phyloP scores from a whole-genome alignment of 345 rosid species.

The Abelmoschus esculentus region DNA sequence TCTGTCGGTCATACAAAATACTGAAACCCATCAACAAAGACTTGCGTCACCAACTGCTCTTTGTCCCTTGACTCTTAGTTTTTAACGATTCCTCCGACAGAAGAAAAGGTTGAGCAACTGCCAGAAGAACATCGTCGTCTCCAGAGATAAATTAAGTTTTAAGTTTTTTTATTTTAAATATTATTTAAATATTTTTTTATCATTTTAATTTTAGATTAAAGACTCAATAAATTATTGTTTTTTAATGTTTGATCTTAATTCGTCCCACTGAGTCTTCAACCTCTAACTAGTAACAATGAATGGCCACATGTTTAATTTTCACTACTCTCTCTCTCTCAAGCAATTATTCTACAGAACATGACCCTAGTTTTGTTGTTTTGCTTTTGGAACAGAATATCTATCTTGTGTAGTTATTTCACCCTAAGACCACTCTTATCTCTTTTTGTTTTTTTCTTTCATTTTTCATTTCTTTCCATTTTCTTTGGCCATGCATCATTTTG shows the following conservation, averaged over 20 bases:
- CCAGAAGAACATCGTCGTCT: conserved; percentile 52
- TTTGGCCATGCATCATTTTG: background rate
- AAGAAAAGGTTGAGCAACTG: conserved; percentile 47
- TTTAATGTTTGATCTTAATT: too few relatives aligned
- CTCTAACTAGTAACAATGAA: conserved; percentile 35
- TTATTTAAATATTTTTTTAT: too few relatives aligned
- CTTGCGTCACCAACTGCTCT: conserved; percentile 58
- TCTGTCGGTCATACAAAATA: background rate
- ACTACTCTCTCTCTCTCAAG: conserved; percentile 26
- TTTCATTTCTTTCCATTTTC: background rate
- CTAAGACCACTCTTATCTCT: conserved; percentile 20
- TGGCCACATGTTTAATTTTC: conserved; percentile 51
- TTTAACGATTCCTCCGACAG: conserved; percentile 40
- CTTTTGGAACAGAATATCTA: conserved; percentile 37
- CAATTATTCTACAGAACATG: conserved; percentile 27
- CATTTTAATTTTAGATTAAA: too few relatives aligned
- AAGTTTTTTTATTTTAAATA: too few relatives aligned
- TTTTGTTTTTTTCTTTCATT: conserved; percentile 11
- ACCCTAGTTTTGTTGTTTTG: conserved; percentile 23
- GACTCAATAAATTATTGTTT: too few relatives aligned
- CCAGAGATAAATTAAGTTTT: too few relatives aligned
- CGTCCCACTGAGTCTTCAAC: conserved; percentile 39
- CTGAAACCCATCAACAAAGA: conserved; percentile 29
- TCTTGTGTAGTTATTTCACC: conserved; percentile 26
- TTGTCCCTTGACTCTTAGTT: conserved; percentile 66